A percentile compares a stretch with the other conserved stretches of the same genome.
phyloP scores from a whole-genome alignment of 306 rosid species.

The Heteromeles arbutifolia region DNA sequence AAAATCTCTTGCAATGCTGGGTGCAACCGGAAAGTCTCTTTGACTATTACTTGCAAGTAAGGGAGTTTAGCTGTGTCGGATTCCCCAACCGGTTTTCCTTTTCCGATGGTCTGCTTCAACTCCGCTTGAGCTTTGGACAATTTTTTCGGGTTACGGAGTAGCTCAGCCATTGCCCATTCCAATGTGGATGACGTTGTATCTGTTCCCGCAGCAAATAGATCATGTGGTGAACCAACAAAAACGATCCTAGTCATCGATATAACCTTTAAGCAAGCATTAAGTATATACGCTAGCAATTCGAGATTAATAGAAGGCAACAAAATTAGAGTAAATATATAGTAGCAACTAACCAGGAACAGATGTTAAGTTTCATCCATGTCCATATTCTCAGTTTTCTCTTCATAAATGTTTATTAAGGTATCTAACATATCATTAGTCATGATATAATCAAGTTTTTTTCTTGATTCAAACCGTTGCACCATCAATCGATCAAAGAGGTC shows the following conservation, averaged over 20 bases:
- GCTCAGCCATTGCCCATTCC: not conserved
- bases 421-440: not conserved
- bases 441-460: not conserved
- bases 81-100: not conserved
- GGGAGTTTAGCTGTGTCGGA: slow-evolving; percentile 1
- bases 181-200: not conserved
- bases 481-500: not conserved
- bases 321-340: not conserved
- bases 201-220: slow-evolving; percentile 6
- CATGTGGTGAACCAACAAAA: not conserved
- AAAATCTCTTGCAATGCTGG: not conserved
- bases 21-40: slow-evolving; percentile 12
- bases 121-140: slow-evolving; percentile 2
- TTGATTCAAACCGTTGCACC: not conserved
- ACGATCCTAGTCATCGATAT: too few species aligned
- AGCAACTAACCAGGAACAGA: not conserved
- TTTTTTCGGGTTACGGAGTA: not conserved
- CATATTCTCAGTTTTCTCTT: not conserved
- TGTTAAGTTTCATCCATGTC: not conserved
- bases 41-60: slow-evolving; percentile 14
- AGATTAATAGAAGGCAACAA: not conserved
- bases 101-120: not conserved
- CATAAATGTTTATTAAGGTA: not conserved
- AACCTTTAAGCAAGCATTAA: too few species aligned
- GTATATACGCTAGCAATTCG: too few species aligned